Base-by-base conservation (phyloP, 192 early-diverging fungal species). In the Geranomyces variabilis region DNA sequence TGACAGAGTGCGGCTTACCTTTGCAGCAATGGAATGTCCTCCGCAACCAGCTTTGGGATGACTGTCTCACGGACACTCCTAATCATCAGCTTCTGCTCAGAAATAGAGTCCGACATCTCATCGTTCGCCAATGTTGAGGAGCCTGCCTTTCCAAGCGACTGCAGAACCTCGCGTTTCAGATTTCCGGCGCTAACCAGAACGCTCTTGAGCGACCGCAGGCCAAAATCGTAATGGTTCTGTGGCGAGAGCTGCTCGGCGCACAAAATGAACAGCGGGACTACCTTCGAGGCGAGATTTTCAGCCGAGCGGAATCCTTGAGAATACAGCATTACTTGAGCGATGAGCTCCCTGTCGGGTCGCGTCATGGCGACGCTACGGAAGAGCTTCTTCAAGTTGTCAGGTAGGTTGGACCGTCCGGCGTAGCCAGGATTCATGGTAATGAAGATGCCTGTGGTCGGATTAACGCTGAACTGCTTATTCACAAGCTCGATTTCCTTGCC, bases 371-470 rank as follows among this genome's bases (percentile, higher is more conserved):
- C 91, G 75, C 91, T 93, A 33, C 98, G 84, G 93, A 99, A 99
- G 59, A 99, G 86, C 84, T 98, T 99, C 81, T 96, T 98, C 69
- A 99, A 78, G 64, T 99, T 99, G 76, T 99, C 98, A 1, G 98
- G 98, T 63, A 99, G 81, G 70, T 98, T 97, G 33, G 95, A 97
- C 33, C 98, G 91, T 12, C 97, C 97, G 29, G 96, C 95, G 82
- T 99, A 99, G 28, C 96, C 97, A 26, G 97, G 97, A 79, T 99
- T 99, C 95, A 98, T 98, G 43, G 97, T 98, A 69, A 98, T 96
- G 76, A 98, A 96, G 67, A 96, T 92, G 61, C 75, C 98, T 8
- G 98, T 99, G 72, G 94, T 89, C 19, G 85, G 80, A 75, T 95
- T 90, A 34, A 99, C 91, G 15, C 75, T 86, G 29, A 99, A 88